Evolutionary conservation across 2,329 filamentous ascomycete species (phyloP), one percentile per base, ranked within the genome.

Genomic region (Ophiostoma novo-ulmi): DNA sequence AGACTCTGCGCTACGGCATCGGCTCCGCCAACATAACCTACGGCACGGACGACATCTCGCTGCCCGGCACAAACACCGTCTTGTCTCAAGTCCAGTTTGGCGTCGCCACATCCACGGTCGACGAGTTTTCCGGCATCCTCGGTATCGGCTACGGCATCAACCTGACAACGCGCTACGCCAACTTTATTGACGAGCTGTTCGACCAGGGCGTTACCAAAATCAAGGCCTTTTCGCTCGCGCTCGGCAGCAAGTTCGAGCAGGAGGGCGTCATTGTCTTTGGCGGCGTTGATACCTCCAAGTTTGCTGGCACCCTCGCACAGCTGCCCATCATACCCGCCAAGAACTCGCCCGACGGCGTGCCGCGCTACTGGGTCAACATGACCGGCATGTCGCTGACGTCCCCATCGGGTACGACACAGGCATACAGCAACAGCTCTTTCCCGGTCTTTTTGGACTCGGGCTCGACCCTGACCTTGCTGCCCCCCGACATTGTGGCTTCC

Each of bases 391-490:
- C 78, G 8, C 77, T 84, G 36, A 80, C 79, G 2, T 77, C 2
- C 79, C 74, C 64, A 31, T 78, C 36, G 4, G 67, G 61, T 10
- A 5, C 76, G 65, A 75, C 73, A 41, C 78, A 76, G 63, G 74
- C 75, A 71, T 83, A 83, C 73, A 69, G 76, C 55, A 78, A 78
- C 75, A 80, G 80, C 64, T 75, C 74, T 20, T 79, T 83, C 74
- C 82, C 87, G 14, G 89, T 90, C 13, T 87, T 92, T 69, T 83
- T 92, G 63, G 90, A 93, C 79, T 90, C 87, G 36, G 90, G 90
- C 7, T 88, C 88, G 35, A 91, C 88, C 17, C 81, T 91, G 75
- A 89, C 86, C 68, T 85, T 91, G 70, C 81, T 93, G 1, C 90
- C 90, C 0, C 79, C 85, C 70, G 77, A 78, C 26, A 79, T 92